These are phyloP conservation scores for Russula emetica DNA, from an alignment of 768 basidiomycete genomes.

Conservation along the genomic window DNA sequence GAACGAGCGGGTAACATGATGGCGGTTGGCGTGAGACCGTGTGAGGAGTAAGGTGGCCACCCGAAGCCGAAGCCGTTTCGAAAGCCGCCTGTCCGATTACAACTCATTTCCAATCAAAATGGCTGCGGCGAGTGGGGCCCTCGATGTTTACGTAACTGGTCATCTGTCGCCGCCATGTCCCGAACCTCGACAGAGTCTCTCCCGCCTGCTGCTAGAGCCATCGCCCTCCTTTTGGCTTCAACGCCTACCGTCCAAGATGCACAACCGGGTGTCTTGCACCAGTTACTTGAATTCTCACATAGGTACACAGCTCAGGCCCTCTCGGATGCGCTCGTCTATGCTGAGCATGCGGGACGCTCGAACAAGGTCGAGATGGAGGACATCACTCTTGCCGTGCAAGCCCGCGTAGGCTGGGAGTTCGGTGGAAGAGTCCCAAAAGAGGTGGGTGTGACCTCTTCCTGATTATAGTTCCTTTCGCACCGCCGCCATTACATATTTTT, in stretches of 20 bases:
- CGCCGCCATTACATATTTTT: not conserved
- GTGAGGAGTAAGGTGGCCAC: conserved; percentile 15
- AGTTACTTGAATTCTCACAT: conserved; percentile 82
- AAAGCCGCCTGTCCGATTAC: too few species aligned
- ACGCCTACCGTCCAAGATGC: conserved; percentile 82
- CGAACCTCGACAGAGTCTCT: conserved; percentile 49
- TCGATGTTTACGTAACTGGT: not conserved
- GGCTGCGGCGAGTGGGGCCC: not conserved
- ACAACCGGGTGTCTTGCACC: conserved; percentile 81
- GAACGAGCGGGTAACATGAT: conserved; percentile 64
- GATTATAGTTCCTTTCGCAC: not conserved
- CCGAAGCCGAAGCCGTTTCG: too few species aligned
- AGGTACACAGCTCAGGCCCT: conserved; percentile 79
- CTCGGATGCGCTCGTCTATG: conserved; percentile 81
- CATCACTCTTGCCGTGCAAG: conserved; percentile 74
- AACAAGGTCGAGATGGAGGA: conserved; percentile 85
- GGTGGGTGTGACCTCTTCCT: conserved; percentile 40
- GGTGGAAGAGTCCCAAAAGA: conserved; percentile 87
- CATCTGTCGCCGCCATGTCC: conserved; percentile 36
- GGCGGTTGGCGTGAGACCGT: conserved; percentile 35
- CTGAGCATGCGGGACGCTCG: conserved; percentile 75
- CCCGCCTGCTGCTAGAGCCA: conserved; percentile 80
- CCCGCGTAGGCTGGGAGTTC: conserved; percentile 89
- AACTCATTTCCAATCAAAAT: too few species aligned
- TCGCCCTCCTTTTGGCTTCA: conserved; percentile 77